These are phyloP conservation scores for Scenedesmus sp. DNA, from an alignment of 163 green algal species.

Conservation along the genomic window DNA sequence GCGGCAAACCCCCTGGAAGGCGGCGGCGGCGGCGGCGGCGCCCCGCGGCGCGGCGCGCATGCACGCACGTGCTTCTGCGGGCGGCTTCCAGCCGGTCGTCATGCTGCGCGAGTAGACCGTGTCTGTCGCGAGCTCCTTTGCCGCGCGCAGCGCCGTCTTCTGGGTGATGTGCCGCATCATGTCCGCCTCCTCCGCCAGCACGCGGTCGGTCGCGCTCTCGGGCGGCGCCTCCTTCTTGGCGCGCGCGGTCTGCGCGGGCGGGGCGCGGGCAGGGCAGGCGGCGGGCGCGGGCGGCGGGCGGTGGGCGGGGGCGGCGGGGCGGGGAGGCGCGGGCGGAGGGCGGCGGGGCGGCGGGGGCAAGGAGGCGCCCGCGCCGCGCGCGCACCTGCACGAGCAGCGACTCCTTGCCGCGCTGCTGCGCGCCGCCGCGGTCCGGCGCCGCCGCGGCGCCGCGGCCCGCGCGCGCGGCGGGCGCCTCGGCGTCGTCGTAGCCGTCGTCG, in stretches of 20 bases:
- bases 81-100: constrained; percentile 94
- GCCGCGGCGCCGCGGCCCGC: neutral
- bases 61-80: constrained; percentile 48
- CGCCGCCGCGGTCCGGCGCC: constrained; percentile 1
- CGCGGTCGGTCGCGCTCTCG: constrained; percentile 23
- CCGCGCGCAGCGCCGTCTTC: constrained; percentile 91
- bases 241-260: constrained; percentile 52
- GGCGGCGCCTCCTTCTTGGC: constrained; percentile 52
- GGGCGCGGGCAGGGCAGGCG: neutral
- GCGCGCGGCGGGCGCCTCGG: neutral
- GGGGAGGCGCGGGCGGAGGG: neutral
- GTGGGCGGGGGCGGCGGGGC: neutral
- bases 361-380: neutral
- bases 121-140: constrained; percentile 90
- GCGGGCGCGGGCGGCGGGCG: neutral
- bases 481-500: constrained; percentile 1
- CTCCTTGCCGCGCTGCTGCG: constrained; percentile 21
- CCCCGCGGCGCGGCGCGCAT: too few relatives aligned
- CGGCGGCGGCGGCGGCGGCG: too few relatives aligned
- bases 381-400: constrained; percentile 13
- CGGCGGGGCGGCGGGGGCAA: neutral
- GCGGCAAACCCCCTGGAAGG: neutral
- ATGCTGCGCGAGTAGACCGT: constrained; percentile 60
- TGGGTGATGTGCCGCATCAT: constrained; percentile 90
- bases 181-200: constrained; percentile 88